A percentile compares a stretch with the other conserved stretches of the same genome.
Evolutionary conservation across 345 rosid genomes (phyloP).

Genomic region (Chamaenerion angustifolium): DNA sequence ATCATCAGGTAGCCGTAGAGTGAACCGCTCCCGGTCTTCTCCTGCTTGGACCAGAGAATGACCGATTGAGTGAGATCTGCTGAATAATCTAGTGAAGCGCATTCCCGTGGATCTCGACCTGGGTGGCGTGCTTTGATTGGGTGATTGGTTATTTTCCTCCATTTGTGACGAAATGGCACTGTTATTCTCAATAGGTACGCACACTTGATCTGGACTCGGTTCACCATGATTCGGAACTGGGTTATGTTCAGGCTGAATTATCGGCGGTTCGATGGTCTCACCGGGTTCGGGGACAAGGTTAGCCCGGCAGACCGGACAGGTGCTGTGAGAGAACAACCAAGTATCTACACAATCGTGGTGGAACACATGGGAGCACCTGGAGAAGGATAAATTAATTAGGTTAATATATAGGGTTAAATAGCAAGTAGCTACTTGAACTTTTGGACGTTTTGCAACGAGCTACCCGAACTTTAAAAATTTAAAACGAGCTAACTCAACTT

Average conservation of each 20-base stretch:
- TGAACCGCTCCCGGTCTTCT: slow-evolving; percentile 52
- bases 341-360: slow-evolving; percentile 68
- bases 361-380: slow-evolving; percentile 57
- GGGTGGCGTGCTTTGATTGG: slow-evolving; percentile 24
- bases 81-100: slow-evolving; percentile 25
- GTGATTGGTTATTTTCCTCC: slow-evolving; percentile 3
- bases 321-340: slow-evolving; percentile 52
- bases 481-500: too few relatives aligned
- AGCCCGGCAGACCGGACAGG: slow-evolving; percentile 83
- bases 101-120: slow-evolving; percentile 56
- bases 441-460: too few relatives aligned
- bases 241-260: slow-evolving; percentile 2
- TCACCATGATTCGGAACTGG: too few relatives aligned
- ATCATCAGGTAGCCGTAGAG: slow-evolving; percentile 58
- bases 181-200: not conserved
- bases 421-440: too few relatives aligned
- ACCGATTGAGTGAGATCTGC: slow-evolving; percentile 40
- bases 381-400: not conserved
- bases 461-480: too few relatives aligned
- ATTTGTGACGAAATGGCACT: not conserved
- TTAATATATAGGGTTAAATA: too few relatives aligned
- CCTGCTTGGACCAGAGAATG: slow-evolving; percentile 34
- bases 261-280: slow-evolving; percentile 11
- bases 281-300: slow-evolving; percentile 47
- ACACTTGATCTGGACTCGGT: slow-evolving; percentile 9